These are phyloP conservation scores for Aspergillus sp. DNA, from an alignment of 2,329 filamentous ascomycete species.

Conservation along the genomic window DNA sequence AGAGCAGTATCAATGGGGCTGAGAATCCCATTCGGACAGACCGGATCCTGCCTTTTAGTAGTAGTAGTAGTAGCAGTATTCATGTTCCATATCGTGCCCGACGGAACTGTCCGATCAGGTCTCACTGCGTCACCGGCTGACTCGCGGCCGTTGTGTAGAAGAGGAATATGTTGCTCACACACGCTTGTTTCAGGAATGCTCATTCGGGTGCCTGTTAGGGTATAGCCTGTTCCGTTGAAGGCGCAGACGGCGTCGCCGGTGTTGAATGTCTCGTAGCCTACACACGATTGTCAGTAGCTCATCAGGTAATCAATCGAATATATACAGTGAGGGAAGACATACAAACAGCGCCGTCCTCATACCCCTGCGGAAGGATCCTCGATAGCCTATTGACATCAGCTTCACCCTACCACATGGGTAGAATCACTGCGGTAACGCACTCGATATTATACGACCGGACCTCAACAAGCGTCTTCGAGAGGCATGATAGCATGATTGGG, in stretches of 20 bases:
- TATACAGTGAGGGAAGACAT: neutral
- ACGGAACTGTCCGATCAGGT: neutral
- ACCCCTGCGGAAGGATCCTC: constrained; percentile 8
- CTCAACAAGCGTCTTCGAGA: constrained; percentile 3
- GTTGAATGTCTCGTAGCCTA: constrained; percentile 9
- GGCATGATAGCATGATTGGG: constrained; percentile 11
- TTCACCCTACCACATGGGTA: too few relatives aligned
- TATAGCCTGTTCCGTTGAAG: constrained; percentile 20
- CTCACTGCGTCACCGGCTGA: neutral
- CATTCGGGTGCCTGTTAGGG: constrained; percentile 1
- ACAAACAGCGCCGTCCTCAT: constrained; percentile 12
- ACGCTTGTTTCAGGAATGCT: constrained; percentile 10
- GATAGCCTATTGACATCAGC: constrained; percentile 5
- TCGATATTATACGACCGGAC: constrained; percentile 13
- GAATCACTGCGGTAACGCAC: constrained; percentile 3
- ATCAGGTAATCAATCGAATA: neutral
- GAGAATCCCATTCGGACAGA: too few relatives aligned
- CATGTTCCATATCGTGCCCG: too few relatives aligned
- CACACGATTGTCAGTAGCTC: neutral
- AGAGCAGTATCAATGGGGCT: too few relatives aligned
- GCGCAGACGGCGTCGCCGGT: constrained; percentile 18
- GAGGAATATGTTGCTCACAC: constrained; percentile 1
- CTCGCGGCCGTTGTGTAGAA: neutral
- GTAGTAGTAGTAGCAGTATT: too few relatives aligned
- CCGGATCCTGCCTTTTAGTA: too few relatives aligned